Evolutionary conservation across 139 green algal species (phyloP).

Genomic region (Diplosphaera chodatii): DNA sequence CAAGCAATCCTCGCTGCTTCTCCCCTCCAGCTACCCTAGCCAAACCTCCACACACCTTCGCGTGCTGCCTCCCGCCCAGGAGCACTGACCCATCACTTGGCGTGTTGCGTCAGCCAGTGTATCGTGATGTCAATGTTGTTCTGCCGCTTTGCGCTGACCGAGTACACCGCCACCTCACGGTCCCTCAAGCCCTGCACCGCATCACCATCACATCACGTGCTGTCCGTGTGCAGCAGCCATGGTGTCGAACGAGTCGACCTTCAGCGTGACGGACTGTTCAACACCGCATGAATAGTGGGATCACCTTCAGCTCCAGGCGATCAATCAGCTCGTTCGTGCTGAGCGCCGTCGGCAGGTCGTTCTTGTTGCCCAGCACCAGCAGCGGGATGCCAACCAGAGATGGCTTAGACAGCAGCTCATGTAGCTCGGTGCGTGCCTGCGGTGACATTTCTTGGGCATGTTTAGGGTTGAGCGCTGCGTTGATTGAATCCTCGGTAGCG

Average conservation of each 20-base stretch:
- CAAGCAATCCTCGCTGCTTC: too few relatives aligned
- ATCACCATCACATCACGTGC: neutral
- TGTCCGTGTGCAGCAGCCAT: neutral
- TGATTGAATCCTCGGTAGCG: too few relatives aligned
- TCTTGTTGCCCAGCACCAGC: conserved; percentile 98
- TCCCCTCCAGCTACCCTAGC: too few relatives aligned
- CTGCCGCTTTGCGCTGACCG: conserved; percentile 89
- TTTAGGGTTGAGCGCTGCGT: too few relatives aligned
- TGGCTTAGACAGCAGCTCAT: conserved; percentile 61
- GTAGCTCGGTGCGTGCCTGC: conserved; percentile 39
- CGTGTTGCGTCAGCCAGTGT: conserved; percentile 88
- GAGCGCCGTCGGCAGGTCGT: conserved; percentile 82
- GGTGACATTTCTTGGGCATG: too few relatives aligned
- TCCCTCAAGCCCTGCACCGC: conserved; percentile 14
- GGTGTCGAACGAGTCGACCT: neutral
- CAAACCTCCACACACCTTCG: too few relatives aligned
- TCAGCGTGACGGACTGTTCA: too few relatives aligned
- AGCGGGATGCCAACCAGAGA: conserved; percentile 79
- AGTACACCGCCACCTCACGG: conserved; percentile 79
- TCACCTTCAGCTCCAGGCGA: conserved; percentile 71
- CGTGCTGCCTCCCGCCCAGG: too few relatives aligned
- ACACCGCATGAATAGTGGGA: neutral
- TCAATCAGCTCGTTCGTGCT: conserved; percentile 66
- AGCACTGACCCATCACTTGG: conserved; percentile 68
- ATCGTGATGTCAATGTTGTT: conserved; percentile 93